Evolutionary conservation across 768 basidiomycete species (phyloP), one percentile per base, ranked within the genome.

Genomic region (Rubroboletus pulcherrimus): DNA sequence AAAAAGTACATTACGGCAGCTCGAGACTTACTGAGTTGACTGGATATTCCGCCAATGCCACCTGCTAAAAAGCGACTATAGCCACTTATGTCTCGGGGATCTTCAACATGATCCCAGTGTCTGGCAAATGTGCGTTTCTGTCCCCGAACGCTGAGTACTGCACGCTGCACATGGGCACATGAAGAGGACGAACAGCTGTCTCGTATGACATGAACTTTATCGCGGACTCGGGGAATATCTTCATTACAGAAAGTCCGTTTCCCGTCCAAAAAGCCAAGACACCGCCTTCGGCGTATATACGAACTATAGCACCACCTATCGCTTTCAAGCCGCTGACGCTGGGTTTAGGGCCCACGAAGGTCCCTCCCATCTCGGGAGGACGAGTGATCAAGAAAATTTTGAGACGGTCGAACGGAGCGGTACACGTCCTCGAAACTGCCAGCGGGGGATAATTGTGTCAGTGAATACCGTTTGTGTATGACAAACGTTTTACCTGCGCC

Each of bases 181-280:
- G 58, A 19, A 62, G 40, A 59, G 50, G 42, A 81, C 88, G 72
- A 63, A 94, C 93, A 52, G 93, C 86, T 54, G 91, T 88, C 73
- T 98, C 97, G 71, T 98, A 98, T 4, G 91, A 73, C 63, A 95
- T 86, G 77, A 99, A 98, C 73, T 98, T 98, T 80, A 98, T 97
- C 29, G 97, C 97, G 45, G 93, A 98, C 77, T 98, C 96, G 5
- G 95, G 95, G 59, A 98, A 90, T 59, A 98, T 97, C 77, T 98
- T 98, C 50, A 85, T 81, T 29, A 98, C 89, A 46, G 95, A 98
- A 51, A 99, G 77, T 35, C 87, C 89, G 66, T 93, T 97, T 7
- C 97, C 97, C n/a, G 94, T 93, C 96, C 97, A 99, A 71, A 98
- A 99, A 4, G 87, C 91, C 49, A 86, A 78, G 15, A 97, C 73